phyloP scores from a whole-genome alignment of 805 yeast genomes.

The Ogataea neopini region DNA sequence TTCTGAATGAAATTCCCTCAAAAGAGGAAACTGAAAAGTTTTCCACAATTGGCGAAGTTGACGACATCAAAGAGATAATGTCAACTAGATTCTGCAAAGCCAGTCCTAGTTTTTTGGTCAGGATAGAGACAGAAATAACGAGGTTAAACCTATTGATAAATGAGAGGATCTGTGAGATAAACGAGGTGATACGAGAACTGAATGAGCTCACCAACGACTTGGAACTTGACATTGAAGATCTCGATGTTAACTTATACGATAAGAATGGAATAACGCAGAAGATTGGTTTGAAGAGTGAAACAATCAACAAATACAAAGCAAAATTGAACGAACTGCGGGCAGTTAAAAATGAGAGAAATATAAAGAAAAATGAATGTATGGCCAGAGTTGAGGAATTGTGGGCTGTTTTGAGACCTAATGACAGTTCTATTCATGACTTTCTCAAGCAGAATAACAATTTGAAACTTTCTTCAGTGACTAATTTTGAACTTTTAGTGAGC shows the following conservation, averaged over 20 bases:
- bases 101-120: constrained; percentile 26
- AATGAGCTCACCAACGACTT: constrained; percentile 11
- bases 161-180: constrained; percentile 24
- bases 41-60: constrained; percentile 21
- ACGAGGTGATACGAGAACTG: constrained; percentile 9
- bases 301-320: constrained; percentile 17
- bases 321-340: constrained; percentile 26
- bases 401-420: constrained; percentile 43
- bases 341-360: constrained; percentile 40
- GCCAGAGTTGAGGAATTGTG: constrained; percentile 42
- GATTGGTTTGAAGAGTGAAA: constrained; percentile 26
- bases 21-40: constrained; percentile 23
- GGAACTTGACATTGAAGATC: constrained; percentile 13
- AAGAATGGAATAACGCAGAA: constrained; percentile 23
- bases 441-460: constrained; percentile 47
- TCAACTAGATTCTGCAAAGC: constrained; percentile 30
- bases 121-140: constrained; percentile 32
- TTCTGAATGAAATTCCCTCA: constrained; percentile 29
- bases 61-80: constrained; percentile 29
- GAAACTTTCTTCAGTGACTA: constrained; percentile 46
- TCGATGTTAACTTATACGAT: constrained; percentile 12
- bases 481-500: constrained; percentile 55
- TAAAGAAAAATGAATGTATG: constrained; percentile 36
- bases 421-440: constrained; percentile 34
- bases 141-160: constrained; percentile 28